A percentile compares a stretch with the other conserved stretches of the same genome.
Conservation (phyloP, 176 grass and related monocot species). For the Thinopyrum elongatum region DNA sequence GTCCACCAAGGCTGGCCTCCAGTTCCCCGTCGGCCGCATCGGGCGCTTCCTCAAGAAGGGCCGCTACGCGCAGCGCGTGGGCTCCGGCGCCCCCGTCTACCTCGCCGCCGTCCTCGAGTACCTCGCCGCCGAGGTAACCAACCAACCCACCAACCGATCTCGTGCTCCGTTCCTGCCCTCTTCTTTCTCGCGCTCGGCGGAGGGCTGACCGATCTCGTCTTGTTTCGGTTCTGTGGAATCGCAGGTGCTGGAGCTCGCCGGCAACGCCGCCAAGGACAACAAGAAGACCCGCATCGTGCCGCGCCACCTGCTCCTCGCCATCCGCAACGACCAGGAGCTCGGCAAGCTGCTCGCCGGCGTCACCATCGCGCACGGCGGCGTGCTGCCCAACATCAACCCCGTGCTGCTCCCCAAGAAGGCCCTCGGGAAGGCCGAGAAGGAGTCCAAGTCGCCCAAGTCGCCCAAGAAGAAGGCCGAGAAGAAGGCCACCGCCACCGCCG, state of each 20-base stretch:
- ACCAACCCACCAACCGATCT: neutral
- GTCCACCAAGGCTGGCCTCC: constrained; percentile 52
- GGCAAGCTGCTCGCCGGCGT: constrained; percentile 16
- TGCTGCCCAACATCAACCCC: constrained; percentile 29
- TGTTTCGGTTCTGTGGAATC: neutral
- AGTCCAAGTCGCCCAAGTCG: neutral
- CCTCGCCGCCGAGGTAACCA: constrained; percentile 28
- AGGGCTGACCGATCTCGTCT: neutral
- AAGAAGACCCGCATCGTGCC: constrained; percentile 38
- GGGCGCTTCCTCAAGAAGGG: constrained; percentile 72
- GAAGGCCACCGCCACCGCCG: neutral
- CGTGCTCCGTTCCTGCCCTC: neutral
- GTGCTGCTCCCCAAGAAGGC: constrained; percentile 16
- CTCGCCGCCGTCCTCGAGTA: constrained; percentile 48
- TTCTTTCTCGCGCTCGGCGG: neutral
- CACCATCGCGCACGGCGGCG: constrained; percentile 19
- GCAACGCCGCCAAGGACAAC: constrained; percentile 36
- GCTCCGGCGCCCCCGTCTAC: constrained; percentile 40
- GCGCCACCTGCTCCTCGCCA: constrained; percentile 30
- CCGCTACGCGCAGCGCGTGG: constrained; percentile 47
- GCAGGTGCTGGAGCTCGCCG: constrained; percentile 36
- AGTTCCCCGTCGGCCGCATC: constrained; percentile 75
- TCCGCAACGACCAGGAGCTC: constrained; percentile 44
- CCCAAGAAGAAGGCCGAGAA: neutral
- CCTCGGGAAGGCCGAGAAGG: neutral